Evolutionary conservation across 306 rosid species (phyloP).

Genomic region (Dalbergia oliveri): DNA sequence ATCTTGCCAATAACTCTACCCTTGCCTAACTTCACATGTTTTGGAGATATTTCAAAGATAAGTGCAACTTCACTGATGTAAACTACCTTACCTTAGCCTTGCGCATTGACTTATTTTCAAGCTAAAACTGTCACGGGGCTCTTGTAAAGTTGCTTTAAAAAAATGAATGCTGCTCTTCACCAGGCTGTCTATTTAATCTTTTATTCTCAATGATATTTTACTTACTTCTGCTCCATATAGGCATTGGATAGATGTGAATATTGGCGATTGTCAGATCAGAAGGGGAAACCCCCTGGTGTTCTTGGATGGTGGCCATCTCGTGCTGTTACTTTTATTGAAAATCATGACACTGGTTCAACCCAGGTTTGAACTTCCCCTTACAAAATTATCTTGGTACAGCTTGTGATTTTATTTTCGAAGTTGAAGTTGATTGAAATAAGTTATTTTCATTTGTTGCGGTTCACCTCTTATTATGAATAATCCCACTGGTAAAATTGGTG

Average conservation of each 20-base stretch:
- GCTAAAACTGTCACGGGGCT: background rate
- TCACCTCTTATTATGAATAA: constrained; percentile 20
- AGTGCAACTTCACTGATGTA: constrained; percentile 4
- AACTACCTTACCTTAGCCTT: constrained; percentile 20
- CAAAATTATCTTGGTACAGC: background rate
- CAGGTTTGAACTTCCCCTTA: constrained; percentile 67
- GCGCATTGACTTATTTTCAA: background rate
- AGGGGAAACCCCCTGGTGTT: constrained; percentile 97
- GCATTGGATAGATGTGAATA: constrained; percentile 88
- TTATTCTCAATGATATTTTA: constrained; percentile 14
- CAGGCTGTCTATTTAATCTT: constrained; percentile 17
- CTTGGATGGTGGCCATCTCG: constrained; percentile 99
- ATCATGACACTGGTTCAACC: constrained; percentile 98
- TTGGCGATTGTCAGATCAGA: constrained; percentile 96
- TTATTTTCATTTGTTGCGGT: background rate
- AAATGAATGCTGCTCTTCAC: background rate
- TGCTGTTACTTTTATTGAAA: constrained; percentile 96
- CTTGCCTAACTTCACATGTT: background rate
- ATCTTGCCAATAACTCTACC: constrained; percentile 12
- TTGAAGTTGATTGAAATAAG: constrained; percentile 23
- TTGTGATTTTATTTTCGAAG: background rate
- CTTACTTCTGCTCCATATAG: constrained; percentile 47
- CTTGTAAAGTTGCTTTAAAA: constrained; percentile 5
- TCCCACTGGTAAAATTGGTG: background rate
- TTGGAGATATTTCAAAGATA: constrained; percentile 13